phyloP scores from a whole-genome alignment of 2,329 filamentous ascomycete genomes.

The Endothia cerciana region DNA sequence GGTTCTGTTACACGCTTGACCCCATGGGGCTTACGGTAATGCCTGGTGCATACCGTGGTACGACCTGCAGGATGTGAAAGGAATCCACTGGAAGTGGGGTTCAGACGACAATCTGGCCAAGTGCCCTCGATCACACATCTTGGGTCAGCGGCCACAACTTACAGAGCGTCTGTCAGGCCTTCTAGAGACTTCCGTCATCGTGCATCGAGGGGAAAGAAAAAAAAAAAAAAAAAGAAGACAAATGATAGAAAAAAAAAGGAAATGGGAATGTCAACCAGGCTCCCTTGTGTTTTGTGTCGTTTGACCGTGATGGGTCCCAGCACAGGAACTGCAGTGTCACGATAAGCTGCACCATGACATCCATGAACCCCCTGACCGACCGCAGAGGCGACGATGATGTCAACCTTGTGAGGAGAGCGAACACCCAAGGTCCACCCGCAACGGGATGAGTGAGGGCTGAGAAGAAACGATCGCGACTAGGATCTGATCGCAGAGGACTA shows the following conservation, averaged over 20 bases:
- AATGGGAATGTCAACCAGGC: no score
- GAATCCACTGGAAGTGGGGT: background rate
- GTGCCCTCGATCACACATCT: background rate
- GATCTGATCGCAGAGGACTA: background rate
- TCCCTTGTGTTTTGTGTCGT: background rate
- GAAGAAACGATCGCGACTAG: background rate
- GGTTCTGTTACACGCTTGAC: slow-evolving; percentile 16
- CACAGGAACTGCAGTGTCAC: background rate
- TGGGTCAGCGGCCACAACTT: slow-evolving; percentile 10
- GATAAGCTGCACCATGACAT: background rate
- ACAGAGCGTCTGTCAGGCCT: background rate
- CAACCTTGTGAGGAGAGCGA: background rate
- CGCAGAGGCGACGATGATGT: background rate
- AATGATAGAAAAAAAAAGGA: no score
- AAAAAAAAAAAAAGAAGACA: no score
- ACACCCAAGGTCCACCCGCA: background rate
- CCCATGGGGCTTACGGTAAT: slow-evolving; percentile 22
- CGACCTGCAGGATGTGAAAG: slow-evolving; percentile 4
- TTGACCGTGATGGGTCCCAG: background rate
- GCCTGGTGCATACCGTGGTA: slow-evolving; percentile 5
- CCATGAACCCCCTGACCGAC: no score
- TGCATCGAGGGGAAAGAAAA: slow-evolving; percentile 6
- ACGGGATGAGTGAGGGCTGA: background rate
- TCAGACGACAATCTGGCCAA: slow-evolving; percentile 3
- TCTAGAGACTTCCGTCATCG: slow-evolving; percentile 5